Evolutionary conservation across 306 rosid genomes (phyloP).

Genomic region (Corylus avellana): DNA sequence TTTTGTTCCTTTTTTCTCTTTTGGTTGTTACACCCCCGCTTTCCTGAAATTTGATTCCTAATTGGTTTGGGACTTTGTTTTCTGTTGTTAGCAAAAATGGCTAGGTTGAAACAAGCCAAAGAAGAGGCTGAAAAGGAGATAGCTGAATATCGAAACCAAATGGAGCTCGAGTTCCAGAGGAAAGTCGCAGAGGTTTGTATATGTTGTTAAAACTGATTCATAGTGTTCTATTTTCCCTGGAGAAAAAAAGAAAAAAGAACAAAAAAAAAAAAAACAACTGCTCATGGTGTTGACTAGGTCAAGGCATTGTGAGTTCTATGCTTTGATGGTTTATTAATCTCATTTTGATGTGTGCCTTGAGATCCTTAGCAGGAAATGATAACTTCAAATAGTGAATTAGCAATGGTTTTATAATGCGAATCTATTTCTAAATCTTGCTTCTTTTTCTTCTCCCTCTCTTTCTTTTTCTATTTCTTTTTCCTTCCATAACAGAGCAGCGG

Average conservation of each 20-base stretch:
- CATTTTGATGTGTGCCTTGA: not conserved
- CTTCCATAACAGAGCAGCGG: conserved; percentile 68
- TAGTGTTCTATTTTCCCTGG: too few species aligned
- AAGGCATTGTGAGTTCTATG: not conserved
- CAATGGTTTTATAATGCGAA: not conserved
- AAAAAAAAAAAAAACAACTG: too few species aligned
- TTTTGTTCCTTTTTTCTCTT: not conserved
- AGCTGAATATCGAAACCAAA: conserved; percentile 75
- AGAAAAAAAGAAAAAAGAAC: too few species aligned
- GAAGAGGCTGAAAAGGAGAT: conserved; percentile 92
- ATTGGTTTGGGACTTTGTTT: conserved; percentile 15
- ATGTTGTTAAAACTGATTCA: not conserved
- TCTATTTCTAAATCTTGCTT: not conserved
- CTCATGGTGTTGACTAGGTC: not conserved
- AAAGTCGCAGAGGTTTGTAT: conserved; percentile 65
- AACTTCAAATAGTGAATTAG: not conserved
- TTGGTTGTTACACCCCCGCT: conserved; percentile 3
- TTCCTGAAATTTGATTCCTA: conserved; percentile 11
- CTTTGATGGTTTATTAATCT: not conserved
- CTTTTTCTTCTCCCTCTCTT: not conserved
- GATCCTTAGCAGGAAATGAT: not conserved
- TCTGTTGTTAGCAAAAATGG: conserved; percentile 64
- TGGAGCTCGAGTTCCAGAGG: conserved; percentile 78
- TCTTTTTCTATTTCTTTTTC: not conserved
- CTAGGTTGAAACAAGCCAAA: conserved; percentile 92